Conservation (phyloP, 495 filamentous ascomycete genomes). For the Penicillium herquei region DNA sequence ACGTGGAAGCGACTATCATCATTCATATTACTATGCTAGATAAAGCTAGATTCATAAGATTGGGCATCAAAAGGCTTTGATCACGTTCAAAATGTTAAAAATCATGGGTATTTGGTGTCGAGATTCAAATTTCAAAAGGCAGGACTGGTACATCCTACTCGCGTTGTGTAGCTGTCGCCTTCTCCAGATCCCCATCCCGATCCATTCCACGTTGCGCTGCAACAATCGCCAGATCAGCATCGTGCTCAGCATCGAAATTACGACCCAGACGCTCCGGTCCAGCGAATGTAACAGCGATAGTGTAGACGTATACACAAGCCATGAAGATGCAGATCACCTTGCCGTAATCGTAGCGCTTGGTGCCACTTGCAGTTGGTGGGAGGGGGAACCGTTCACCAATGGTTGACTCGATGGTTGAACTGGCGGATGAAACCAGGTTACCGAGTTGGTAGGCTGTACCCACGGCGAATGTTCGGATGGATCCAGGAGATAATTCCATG, state of each 20-base stretch:
- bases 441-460: slow-evolving; percentile 84
- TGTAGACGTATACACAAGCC: slow-evolving; percentile 85
- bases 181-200: slow-evolving; percentile 18
- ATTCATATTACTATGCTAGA: too few relatives aligned
- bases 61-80: too few relatives aligned
- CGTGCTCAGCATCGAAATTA: slow-evolving; percentile 64
- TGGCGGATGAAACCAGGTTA: slow-evolving; percentile 77
- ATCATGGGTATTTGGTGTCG: too few relatives aligned
- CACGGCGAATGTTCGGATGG: slow-evolving; percentile 81
- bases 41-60: too few relatives aligned
- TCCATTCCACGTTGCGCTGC: slow-evolving; percentile 13
- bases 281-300: slow-evolving; percentile 69
- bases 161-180: slow-evolving; percentile 6
- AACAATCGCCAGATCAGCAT: slow-evolving; percentile 59
- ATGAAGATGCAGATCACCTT: slow-evolving; percentile 92
- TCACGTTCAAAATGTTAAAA: too few relatives aligned
- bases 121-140: too few relatives aligned
- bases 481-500: slow-evolving; percentile 80
- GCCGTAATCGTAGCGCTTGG: slow-evolving; percentile 73
- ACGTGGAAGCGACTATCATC: too few relatives aligned
- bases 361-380: slow-evolving; percentile 43
- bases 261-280: slow-evolving; percentile 74
- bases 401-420: slow-evolving; percentile 78
- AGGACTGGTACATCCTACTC: slow-evolving; percentile 2
- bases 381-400: slow-evolving; percentile 81